Conservation (phyloP, 768 basidiomycete genomes). For the Ramaria rubella region DNA sequence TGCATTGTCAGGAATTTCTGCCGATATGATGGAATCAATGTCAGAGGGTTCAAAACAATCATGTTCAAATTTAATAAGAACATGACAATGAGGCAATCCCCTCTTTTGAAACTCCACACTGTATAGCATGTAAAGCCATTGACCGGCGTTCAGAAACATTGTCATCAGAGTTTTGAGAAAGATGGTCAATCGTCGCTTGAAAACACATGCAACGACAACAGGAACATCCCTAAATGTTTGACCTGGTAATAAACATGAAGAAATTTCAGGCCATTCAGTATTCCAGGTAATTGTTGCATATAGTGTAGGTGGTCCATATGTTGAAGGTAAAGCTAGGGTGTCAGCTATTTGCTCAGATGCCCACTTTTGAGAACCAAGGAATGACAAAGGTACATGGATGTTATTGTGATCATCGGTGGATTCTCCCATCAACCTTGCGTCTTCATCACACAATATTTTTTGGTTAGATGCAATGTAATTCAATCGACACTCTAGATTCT, state of each 20-base stretch:
- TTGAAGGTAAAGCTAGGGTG: slow-evolving; percentile 28
- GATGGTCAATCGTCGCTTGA: slow-evolving; percentile 26
- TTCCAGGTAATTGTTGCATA: slow-evolving; percentile 39
- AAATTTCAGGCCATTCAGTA: slow-evolving; percentile 35
- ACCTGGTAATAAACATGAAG: slow-evolving; percentile 23
- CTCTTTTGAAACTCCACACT: too few species aligned
- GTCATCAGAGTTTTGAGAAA: slow-evolving; percentile 22
- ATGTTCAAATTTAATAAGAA: slow-evolving; percentile 27
- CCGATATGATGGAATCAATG: slow-evolving; percentile 30
- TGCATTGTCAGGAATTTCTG: slow-evolving; percentile 27
- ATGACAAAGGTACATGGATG: slow-evolving; percentile 31
- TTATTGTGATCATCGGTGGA: slow-evolving; percentile 22
- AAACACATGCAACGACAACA: slow-evolving; percentile 29
- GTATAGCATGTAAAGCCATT: slow-evolving; percentile 27
- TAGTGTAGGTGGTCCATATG: slow-evolving; percentile 26
- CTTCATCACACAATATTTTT: slow-evolving; percentile 16
- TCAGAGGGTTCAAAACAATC: slow-evolving; percentile 20
- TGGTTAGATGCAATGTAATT: slow-evolving; percentile 25
- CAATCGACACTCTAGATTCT: too few species aligned
- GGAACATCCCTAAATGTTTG: slow-evolving; percentile 32
- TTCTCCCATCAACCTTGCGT: slow-evolving; percentile 26
- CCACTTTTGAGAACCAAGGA: too few species aligned
- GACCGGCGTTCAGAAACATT: slow-evolving; percentile 29
- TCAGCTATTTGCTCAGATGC: slow-evolving; percentile 33
- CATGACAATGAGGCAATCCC: slow-evolving; percentile 37